These are phyloP conservation scores for Penicillium herquei DNA, from an alignment of 495 filamentous ascomycete genomes.

Conservation along the genomic window DNA sequence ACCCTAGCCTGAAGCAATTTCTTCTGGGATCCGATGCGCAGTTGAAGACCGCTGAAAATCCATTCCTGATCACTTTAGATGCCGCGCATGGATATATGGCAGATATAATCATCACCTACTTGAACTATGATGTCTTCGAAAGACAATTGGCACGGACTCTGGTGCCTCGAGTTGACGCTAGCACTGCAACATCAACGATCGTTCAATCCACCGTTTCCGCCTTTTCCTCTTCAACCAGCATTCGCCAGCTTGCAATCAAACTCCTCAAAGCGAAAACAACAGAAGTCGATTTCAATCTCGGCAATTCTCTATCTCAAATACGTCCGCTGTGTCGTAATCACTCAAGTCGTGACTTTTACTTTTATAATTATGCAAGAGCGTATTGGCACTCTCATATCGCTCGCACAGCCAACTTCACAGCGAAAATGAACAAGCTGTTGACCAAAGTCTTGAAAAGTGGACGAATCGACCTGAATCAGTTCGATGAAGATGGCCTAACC, in stretches of 20 bases:
- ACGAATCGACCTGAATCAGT: background rate
- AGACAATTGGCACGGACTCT: constrained; percentile 1
- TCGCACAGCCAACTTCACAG: background rate
- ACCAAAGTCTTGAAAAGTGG: background rate
- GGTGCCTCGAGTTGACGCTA: background rate
- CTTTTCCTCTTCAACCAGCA: background rate
- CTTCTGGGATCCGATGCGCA: constrained; percentile 22
- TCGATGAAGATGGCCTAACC: background rate
- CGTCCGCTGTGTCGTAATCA: background rate
- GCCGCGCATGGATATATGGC: constrained; percentile 19
- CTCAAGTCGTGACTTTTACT: background rate
- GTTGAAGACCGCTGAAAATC: constrained; percentile 8
- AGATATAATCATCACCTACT: constrained; percentile 39
- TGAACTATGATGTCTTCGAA: constrained; percentile 30
- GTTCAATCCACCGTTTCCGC: background rate
- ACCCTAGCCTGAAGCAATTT: constrained; percentile 45
- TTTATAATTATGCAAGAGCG: background rate
- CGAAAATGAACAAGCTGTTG: background rate
- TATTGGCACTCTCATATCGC: background rate
- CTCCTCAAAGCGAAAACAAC: background rate
- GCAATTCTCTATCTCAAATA: background rate
- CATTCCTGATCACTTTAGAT: constrained; percentile 11
- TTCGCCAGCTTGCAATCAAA: constrained; percentile 1
- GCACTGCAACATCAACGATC: background rate
- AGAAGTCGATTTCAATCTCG: background rate